Evolutionary conservation across 2,329 filamentous ascomycete species (phyloP).

Genomic region (Fonsecaea multimorphosa): DNA sequence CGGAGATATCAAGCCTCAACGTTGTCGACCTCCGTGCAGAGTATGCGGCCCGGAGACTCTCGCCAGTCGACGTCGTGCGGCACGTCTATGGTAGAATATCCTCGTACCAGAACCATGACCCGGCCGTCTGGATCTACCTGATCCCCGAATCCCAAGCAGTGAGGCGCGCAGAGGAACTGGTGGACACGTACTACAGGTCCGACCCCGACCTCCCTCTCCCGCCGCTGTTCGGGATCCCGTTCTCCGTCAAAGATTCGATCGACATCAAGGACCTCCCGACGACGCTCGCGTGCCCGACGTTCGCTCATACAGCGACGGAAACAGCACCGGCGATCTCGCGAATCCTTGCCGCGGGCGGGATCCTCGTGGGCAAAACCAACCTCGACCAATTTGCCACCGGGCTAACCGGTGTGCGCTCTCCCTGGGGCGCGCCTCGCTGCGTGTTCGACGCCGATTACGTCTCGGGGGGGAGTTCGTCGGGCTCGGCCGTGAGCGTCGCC

Average conservation of each 20-base stretch:
- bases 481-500: conserved; percentile 51
- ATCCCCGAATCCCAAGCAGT: conserved; percentile 49
- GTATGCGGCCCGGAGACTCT: conserved; percentile 2
- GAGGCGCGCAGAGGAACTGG: conserved; percentile 50
- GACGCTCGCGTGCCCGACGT: conserved; percentile 55
- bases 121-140: conserved; percentile 60
- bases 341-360: conserved; percentile 58
- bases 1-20: background rate
- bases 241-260: conserved; percentile 57
- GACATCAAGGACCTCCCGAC: conserved; percentile 53
- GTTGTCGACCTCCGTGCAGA: conserved; percentile 10
- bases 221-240: conserved; percentile 57
- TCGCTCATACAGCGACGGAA: conserved; percentile 53
- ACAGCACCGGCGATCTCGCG: conserved; percentile 56
- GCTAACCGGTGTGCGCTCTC: conserved; percentile 63
- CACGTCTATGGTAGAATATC: conserved; percentile 56
- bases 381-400: conserved; percentile 69
- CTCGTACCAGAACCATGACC: conserved; percentile 56
- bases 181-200: conserved; percentile 44
- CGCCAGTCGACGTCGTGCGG: conserved; percentile 17
- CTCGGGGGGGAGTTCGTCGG: conserved; percentile 63
- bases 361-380: conserved; percentile 64
- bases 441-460: conserved; percentile 56
- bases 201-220: conserved; percentile 48
- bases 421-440: conserved; percentile 63